Conservation (phyloP, 768 basidiomycete species). For the Kwoniella mangroviensis region DNA sequence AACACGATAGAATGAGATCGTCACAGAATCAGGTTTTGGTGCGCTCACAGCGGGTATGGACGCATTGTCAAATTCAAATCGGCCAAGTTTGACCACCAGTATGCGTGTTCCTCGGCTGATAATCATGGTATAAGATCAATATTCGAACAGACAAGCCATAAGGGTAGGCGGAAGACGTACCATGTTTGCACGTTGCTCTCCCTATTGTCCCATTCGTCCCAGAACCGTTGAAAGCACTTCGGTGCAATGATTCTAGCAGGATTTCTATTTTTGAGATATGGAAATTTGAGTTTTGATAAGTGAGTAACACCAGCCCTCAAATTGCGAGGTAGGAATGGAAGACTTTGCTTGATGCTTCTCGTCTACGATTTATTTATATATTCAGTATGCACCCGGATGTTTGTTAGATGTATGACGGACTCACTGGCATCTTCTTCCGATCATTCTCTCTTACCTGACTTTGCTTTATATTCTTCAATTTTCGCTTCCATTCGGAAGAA, state of each 20-base stretch:
- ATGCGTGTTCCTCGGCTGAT: neutral
- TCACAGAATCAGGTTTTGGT: neutral
- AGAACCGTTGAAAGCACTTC: neutral
- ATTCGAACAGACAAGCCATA: neutral
- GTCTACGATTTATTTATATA: no score
- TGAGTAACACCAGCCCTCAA: neutral
- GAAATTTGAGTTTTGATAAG: neutral
- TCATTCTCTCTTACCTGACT: neutral
- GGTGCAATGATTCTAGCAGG: neutral
- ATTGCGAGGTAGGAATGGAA: constrained; percentile 3
- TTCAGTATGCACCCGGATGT: neutral
- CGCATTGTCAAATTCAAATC: neutral
- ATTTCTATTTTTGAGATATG: neutral
- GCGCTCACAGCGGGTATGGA: no score
- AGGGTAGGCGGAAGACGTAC: neutral
- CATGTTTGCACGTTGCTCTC: constrained; percentile 3
- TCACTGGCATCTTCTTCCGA: neutral
- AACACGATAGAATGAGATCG: neutral
- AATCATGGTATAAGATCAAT: no score
- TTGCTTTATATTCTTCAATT: no score
- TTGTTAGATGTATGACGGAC: neutral
- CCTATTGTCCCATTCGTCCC: neutral
- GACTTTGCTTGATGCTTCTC: no score
- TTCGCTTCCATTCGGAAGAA: no score
- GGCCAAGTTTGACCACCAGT: neutral